Percentiles rank a stretch among this genome's conserved stretches.
phyloP scores from a whole-genome alignment of 208 protist genomes.

The Herpetomonas samuelpessoai region DNA sequence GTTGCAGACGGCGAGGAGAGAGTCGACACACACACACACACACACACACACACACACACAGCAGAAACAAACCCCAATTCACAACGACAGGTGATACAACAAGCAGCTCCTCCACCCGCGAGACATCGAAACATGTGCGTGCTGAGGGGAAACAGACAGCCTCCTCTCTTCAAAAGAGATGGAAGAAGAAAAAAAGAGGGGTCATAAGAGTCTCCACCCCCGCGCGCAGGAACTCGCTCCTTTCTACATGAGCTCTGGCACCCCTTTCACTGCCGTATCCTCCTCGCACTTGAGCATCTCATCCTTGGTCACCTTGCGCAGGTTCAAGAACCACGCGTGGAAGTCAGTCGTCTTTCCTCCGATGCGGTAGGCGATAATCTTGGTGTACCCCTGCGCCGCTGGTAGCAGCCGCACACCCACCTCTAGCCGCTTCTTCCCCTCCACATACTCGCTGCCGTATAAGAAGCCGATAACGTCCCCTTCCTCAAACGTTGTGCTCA shows the following conservation, averaged over 20 bases:
- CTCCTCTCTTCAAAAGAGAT: too few relatives aligned
- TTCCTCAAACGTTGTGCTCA: slow-evolving; percentile 67
- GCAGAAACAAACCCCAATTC: too few relatives aligned
- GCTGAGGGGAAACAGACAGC: too few relatives aligned
- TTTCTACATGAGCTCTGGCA: slow-evolving; percentile 75
- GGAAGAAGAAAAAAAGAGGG: neutral
- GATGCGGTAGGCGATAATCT: slow-evolving; percentile 83
- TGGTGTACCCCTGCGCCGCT: slow-evolving; percentile 70
- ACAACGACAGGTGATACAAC: too few relatives aligned
- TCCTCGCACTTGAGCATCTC: slow-evolving; percentile 82
- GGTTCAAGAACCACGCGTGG: slow-evolving; percentile 74
- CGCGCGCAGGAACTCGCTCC: too few relatives aligned
- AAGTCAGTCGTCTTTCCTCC: slow-evolving; percentile 77
- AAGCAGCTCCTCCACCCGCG: too few relatives aligned
- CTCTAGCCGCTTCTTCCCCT: slow-evolving; percentile 58
- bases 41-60: too few relatives aligned
- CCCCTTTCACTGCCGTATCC: slow-evolving; percentile 79
- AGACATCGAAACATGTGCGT: too few relatives aligned
- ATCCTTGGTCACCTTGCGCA: slow-evolving; percentile 71
- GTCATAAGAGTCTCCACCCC: too few relatives aligned
- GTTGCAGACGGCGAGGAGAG: too few relatives aligned
- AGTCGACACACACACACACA: too few relatives aligned
- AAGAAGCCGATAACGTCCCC: slow-evolving; percentile 57
- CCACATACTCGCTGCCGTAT: slow-evolving; percentile 58
- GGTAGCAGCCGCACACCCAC: slow-evolving; percentile 70